Evolutionary conservation across 2,329 filamentous ascomycete genomes (phyloP), one percentile per base, ranked within the genome.

Genomic region (Claviceps africana): DNA sequence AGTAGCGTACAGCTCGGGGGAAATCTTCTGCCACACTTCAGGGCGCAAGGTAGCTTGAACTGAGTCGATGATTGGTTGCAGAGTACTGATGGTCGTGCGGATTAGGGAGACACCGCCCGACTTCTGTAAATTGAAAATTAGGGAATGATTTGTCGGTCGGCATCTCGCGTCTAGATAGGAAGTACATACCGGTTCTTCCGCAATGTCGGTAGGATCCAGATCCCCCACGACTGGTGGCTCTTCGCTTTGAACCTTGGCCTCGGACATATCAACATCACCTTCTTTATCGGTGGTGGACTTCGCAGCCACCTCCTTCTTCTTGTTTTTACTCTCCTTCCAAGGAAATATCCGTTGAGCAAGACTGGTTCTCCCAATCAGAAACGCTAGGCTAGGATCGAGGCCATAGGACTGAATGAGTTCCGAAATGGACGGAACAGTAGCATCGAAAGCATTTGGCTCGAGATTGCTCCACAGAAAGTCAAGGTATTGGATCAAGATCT

Each of bases 391-490:
- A 2, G 86, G 80, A 50, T 93, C 85, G 39, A 98, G 71, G 4
- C 87, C 86, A 61, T 85, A 95, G 0, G 89, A 82, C 7, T 74
- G 73, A 61, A 97, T 83, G 39, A 98, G 75, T 22, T 79, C 75
- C 4, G 82, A 72, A 43, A 95, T 78, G 31, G 81, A 78, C 1
- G 93, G 93, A 6, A 97, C 82, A 19, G 85, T 76, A 2, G 73
- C 70, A 61, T 94, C 86, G 55, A 96, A 97, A 21, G 90, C 81
- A 39, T 84, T 79, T 0, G 81, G 74, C 0, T 83, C 76, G 31
- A 96, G 70, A 61, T 89, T 94, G 63, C 81, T 86, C 63, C 86
- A 85, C 33, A 98, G 76, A 7, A 96, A 77, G 61, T 97, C 93
- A 19, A 97, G 75, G 62, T 94, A 98, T 61, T 96, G 90, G 25